Evolutionary conservation across 257 asterid species (phyloP).

Genomic region (Leonotis leonurus): DNA sequence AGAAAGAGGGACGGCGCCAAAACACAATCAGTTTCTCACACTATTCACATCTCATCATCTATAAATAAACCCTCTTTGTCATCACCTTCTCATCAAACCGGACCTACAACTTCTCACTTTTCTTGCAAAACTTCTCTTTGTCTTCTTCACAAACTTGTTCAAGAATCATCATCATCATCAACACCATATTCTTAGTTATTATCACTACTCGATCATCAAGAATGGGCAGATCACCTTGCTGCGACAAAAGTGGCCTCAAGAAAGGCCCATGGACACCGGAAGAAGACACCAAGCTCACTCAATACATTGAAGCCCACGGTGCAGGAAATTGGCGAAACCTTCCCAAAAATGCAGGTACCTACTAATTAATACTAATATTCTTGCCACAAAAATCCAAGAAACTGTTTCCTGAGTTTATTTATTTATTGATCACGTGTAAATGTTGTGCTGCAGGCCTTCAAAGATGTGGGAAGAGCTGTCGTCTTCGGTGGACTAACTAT

Average conservation of each 20-base stretch:
- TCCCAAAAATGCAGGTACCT: conserved; percentile 76
- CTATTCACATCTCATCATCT: conserved; percentile 19
- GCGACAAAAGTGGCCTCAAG: conserved; percentile 64
- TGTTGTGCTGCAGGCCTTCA: conserved; percentile 39
- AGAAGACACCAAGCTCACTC: conserved; percentile 55
- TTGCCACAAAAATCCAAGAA: neutral
- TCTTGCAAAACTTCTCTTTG: conserved; percentile 14
- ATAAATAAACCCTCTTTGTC: conserved; percentile 27
- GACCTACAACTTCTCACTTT: conserved; percentile 32
- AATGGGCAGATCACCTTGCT: conserved; percentile 86
- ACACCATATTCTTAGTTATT: too few relatives aligned
- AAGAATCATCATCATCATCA: too few relatives aligned
- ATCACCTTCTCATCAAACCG: conserved; percentile 17
- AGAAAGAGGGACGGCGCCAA: conserved; percentile 59
- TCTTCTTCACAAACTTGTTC: neutral
- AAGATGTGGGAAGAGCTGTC: conserved; percentile 77
- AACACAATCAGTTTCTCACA: conserved; percentile 26
- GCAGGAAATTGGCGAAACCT: conserved; percentile 75
- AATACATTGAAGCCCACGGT: conserved; percentile 48
- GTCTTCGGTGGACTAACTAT: conserved; percentile 79
- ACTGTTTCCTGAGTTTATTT: too few relatives aligned
- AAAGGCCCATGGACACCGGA: conserved; percentile 88
- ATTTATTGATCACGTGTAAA: neutral
- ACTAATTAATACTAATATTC: neutral
- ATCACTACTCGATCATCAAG: neutral